Evolutionary conservation across 2,329 filamentous ascomycete species (phyloP), one percentile per base, ranked within the genome.

Genomic region (Hymenoscyphus fructigenus): DNA sequence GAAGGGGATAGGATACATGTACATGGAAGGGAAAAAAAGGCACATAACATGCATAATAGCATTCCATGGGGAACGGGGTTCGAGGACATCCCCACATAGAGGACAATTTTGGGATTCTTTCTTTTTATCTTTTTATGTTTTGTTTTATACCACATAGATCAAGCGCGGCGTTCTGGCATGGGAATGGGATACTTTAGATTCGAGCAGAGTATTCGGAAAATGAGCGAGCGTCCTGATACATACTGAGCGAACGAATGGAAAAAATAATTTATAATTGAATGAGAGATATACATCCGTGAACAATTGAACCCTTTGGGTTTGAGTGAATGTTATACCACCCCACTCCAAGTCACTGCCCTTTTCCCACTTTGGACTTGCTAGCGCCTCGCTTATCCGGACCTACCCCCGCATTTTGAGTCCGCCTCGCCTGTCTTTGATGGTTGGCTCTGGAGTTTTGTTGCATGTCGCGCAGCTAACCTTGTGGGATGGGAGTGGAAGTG

Each of bases 221-320:
- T 23, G n/a, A 47, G 44, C 44, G n/a, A 23, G 9, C n/a, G n/a
- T 44, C 41, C 20, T 44, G 41, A 44, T 44, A n/a, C 7, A 44
- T 32, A 32, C 29, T 4, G 1, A 32, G 9, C 29, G 3, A 7
- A 32, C 2, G 41, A 9, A n/a, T n/a, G n/a, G n/a, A n/a, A 6
- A 44, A 44, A 5, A 50, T 50, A 50, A 50, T 50, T 26, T 50
- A 50, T 50, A 26, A 50, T 50, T 50, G n/a, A 23, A 50, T 50
- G 44, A 23, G 12, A 10, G n/a, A 26, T 10, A 23, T 23, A 23
- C 7, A 12, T 50, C n/a, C 26, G 44, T 23, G 44, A 23, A 50
- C n/a, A n/a, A n/a, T n/a, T n/a, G n/a, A n/a, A n/a, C n/a, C n/a
- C n/a, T n/a, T n/a, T n/a, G n/a, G n/a, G n/a, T n/a, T n/a, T n/a